Conservation (phyloP, 2,329 filamentous ascomycete species). For the Fusarium sp. region DNA sequence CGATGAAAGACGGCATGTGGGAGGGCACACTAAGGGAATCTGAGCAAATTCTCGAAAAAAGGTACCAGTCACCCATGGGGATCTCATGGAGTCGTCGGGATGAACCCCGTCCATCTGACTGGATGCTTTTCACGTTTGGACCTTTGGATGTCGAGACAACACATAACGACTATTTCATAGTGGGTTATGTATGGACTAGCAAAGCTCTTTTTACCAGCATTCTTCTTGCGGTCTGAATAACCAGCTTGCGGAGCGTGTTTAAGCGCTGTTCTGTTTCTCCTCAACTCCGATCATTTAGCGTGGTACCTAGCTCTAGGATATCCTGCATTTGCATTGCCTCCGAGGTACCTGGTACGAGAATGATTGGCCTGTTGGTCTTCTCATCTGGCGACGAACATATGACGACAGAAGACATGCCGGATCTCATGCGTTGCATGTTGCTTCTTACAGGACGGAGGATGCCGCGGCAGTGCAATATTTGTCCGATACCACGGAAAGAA, state of each 20-base stretch:
- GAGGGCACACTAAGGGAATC: constrained; percentile 6
- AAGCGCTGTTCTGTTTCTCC: constrained; percentile 8
- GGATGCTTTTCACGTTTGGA: constrained; percentile 20
- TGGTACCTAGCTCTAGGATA: constrained; percentile 4
- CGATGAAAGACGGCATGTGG: constrained; percentile 16
- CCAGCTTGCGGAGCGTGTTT: background rate
- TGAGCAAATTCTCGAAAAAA: background rate
- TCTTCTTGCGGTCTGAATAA: constrained; percentile 9
- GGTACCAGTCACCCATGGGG: too few species aligned
- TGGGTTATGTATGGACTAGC: background rate
- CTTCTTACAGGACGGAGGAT: constrained; percentile 25
- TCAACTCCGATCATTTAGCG: constrained; percentile 6
- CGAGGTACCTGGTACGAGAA: constrained; percentile 14
- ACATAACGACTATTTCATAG: background rate
- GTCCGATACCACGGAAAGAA: constrained; percentile 18
- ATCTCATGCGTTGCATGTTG: constrained; percentile 25
- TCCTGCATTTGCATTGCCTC: constrained; percentile 1
- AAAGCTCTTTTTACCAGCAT: constrained; percentile 25
- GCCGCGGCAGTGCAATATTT: constrained; percentile 38
- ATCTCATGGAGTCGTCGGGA: too few species aligned
- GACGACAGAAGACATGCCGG: constrained; percentile 22
- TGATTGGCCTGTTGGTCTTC: constrained; percentile 15
- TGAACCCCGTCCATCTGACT: background rate
- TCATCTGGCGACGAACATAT: constrained; percentile 26
- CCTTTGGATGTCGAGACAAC: constrained; percentile 10